Conservation (phyloP, 139 green algal species). For the Picochlorum sp. region DNA sequence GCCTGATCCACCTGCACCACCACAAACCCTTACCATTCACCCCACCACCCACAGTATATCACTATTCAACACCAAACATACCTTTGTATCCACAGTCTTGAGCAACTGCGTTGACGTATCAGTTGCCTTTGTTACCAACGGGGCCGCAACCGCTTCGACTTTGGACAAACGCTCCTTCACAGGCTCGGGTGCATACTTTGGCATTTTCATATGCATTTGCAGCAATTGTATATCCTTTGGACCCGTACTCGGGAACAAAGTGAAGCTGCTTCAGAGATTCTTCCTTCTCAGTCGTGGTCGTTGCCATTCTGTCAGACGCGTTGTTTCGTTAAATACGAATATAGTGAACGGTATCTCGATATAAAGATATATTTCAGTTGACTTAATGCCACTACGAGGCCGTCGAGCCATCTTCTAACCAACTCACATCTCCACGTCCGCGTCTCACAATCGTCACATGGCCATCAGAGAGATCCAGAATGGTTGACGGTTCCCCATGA, state of each 20-base stretch:
- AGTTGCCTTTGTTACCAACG: slow-evolving; percentile 24
- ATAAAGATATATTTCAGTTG: too few species aligned
- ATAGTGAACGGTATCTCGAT: too few species aligned
- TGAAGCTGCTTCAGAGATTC: slow-evolving; percentile 16
- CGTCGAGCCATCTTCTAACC: background rate
- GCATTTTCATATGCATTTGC: slow-evolving; percentile 8
- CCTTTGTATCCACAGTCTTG: slow-evolving; percentile 15
- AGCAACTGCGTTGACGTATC: slow-evolving; percentile 24
- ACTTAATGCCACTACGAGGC: too few species aligned
- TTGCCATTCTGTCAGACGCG: slow-evolving; percentile 1
- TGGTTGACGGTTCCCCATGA: slow-evolving; percentile 39
- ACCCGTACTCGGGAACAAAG: slow-evolving; percentile 16
- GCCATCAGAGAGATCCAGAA: slow-evolving; percentile 60
- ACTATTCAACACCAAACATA: slow-evolving; percentile 3
- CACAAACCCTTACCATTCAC: background rate
- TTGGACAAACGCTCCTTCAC: slow-evolving; percentile 3
- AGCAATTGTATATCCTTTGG: slow-evolving; percentile 11
- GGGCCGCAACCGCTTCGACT: slow-evolving; percentile 18
- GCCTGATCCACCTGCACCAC: slow-evolving; percentile 25
- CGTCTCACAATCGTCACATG: slow-evolving; percentile 47
- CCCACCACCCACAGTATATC: background rate
- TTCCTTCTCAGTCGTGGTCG: background rate
- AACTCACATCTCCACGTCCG: slow-evolving; percentile 57
- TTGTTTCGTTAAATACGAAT: background rate
- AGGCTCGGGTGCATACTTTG: slow-evolving; percentile 18